Percentiles rank a stretch among this genome's conserved stretches.
Evolutionary conservation across 305 asterid genomes (phyloP).

Genomic region (Stenogyne calaminthoides): DNA sequence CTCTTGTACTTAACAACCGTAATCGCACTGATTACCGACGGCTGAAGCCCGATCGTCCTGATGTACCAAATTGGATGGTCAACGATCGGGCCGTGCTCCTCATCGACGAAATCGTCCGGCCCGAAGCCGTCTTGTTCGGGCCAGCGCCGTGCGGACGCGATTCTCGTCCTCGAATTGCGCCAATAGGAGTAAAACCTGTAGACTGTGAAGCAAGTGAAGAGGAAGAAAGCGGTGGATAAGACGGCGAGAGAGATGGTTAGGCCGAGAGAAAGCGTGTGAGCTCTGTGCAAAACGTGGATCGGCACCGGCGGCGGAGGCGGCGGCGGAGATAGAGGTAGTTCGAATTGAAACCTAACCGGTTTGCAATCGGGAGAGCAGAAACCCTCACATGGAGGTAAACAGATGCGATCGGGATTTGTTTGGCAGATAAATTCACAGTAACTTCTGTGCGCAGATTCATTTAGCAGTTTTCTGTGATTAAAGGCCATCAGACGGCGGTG

Average conservation of each 20-base stretch:
- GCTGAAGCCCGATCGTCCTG: constrained; percentile 70
- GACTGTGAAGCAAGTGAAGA: constrained; percentile 44
- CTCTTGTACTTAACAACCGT: constrained; percentile 58
- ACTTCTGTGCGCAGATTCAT: constrained; percentile 4
- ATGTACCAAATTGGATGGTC: constrained; percentile 88
- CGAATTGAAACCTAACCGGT: background rate
- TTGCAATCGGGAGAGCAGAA: constrained; percentile 32
- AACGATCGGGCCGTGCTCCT: constrained; percentile 54
- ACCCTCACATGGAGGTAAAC: constrained; percentile 33
- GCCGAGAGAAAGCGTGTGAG: constrained; percentile 27
- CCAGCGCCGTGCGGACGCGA: background rate
- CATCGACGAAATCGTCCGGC: constrained; percentile 42
- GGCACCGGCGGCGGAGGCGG: constrained; percentile 12
- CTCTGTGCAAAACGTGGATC: background rate
- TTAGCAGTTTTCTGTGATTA: constrained; percentile 39
- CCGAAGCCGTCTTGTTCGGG: constrained; percentile 14
- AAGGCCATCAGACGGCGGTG: constrained; percentile 43
- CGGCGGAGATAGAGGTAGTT: constrained; percentile 29
- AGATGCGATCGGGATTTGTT: constrained; percentile 14
- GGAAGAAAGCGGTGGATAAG: constrained; percentile 47
- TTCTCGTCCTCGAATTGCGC: constrained; percentile 18
- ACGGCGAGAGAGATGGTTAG: constrained; percentile 44
- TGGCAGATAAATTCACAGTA: constrained; percentile 32
- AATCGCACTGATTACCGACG: constrained; percentile 64
- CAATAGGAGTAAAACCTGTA: constrained; percentile 36